Evolutionary conservation across 345 rosid genomes (phyloP), one percentile per base, ranked within the genome.

Genomic region (Nephelium lappaceum): DNA sequence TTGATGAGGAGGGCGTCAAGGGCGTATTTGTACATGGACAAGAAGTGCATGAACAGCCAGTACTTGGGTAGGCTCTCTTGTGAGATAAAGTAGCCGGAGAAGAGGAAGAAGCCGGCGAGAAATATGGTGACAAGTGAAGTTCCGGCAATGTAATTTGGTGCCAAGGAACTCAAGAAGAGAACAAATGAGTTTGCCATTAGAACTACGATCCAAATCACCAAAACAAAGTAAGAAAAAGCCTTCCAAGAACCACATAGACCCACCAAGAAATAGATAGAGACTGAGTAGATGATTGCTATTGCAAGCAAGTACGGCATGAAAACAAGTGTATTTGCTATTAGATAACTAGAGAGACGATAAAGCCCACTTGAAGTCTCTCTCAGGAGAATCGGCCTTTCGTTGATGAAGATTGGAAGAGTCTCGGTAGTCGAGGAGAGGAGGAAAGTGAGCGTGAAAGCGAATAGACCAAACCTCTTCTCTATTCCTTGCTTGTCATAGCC

Each of bases 381-480:
- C 7, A 95, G 73, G 19, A 95, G 80, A 74, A 95, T 91, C 5
- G 94, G 96, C 75, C 99, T 83, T 84, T 93, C 98, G 76, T 91
- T 90, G 85, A 95, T 89, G 91, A 93, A 95, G 83, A 95, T 89
- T 0, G 99, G 98, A 5, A 95, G 94, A 23, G 98, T 89, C 79
- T 95, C 98, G 0, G 98, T 95, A n/a, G 95, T 93, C 57, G 97
- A 89, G 25, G 99, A 95, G 69, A 95, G 96, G 74, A 93, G 98
- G 74, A 95, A 95, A 0, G 99, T 95, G 78, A 95, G 97, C 6
- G 97, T 93, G 85, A 95, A 95, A 19, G 99, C 98, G 61, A 95
- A 93, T 24, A 95, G 86, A 53, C 98, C 98, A 43, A 86, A 93
- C 80, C 98, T 86, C 69, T 95, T 93, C 57, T 89, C 88, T 45